Conservation (phyloP, 164 flowering plant species). For the Kalanchoe fedtschenkoi region DNA sequence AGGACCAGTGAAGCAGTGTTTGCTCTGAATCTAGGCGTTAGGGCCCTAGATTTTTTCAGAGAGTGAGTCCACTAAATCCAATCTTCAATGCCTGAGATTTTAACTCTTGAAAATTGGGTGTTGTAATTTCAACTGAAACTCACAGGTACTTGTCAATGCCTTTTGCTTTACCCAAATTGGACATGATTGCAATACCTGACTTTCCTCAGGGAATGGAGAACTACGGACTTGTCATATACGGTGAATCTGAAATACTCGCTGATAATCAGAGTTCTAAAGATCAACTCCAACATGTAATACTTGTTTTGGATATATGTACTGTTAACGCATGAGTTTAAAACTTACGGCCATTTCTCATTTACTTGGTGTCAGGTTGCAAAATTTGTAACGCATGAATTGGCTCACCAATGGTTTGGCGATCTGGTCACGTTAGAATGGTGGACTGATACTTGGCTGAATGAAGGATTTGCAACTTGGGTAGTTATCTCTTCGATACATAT, state of each 20-base stretch:
- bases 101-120: background rate
- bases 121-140: slow-evolving; percentile 4
- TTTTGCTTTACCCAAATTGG: slow-evolving; percentile 84
- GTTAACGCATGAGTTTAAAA: background rate
- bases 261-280: background rate
- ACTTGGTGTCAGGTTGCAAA: background rate
- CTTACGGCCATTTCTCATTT: background rate
- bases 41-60: slow-evolving; percentile 64
- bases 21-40: slow-evolving; percentile 74
- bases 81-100: background rate
- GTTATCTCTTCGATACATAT: background rate
- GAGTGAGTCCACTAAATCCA: slow-evolving; percentile 29
- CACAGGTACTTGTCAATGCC: slow-evolving; percentile 73
- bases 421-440: slow-evolving; percentile 7
- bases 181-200: slow-evolving; percentile 31
- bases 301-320: background rate
- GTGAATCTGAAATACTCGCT: background rate
- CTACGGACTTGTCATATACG: slow-evolving; percentile 3
- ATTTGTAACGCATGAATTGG: slow-evolving; percentile 1
- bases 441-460: slow-evolving; percentile 7
- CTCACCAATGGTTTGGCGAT: slow-evolving; percentile 7
- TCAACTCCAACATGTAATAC: background rate
- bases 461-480: slow-evolving; percentile 87
- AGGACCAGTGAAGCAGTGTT: slow-evolving; percentile 71
- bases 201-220: slow-evolving; percentile 8